These are phyloP conservation scores for Leccinum pachyderme DNA, from an alignment of 1,284 basidiomycete species.

Conservation along the genomic window DNA sequence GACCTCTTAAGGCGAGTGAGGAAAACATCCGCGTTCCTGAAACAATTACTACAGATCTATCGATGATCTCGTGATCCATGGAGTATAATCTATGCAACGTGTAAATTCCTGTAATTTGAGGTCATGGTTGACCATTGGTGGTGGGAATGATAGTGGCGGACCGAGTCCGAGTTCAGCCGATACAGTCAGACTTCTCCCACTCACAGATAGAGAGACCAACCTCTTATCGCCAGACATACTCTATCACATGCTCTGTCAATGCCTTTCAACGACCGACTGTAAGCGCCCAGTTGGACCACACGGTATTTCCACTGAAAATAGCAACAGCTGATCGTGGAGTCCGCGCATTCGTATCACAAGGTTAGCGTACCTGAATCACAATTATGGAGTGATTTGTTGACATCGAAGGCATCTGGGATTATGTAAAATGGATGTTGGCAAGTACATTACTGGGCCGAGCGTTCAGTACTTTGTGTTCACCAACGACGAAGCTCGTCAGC, in stretches of 20 bases:
- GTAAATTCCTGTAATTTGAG: background rate
- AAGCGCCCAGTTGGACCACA: background rate
- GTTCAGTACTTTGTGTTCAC: background rate
- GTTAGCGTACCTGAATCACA: background rate
- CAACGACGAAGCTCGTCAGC: background rate
- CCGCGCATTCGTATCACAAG: background rate
- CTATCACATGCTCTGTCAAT: background rate
- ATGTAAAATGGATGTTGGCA: background rate
- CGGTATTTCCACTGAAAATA: background rate
- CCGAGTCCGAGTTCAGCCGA: background rate
- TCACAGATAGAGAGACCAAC: background rate
- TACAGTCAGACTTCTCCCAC: background rate
- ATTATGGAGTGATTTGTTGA: background rate
- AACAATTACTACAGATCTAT: background rate
- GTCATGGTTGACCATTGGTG: background rate
- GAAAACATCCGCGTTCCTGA: background rate
- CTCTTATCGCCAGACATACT: background rate
- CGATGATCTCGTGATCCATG: slow-evolving; percentile 1
- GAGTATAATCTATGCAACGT: background rate
- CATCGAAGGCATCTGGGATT: background rate
- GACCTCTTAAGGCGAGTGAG: slow-evolving; percentile 8
- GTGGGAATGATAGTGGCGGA: background rate
- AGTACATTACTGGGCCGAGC: background rate
- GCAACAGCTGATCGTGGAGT: background rate
- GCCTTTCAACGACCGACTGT: background rate